Evolutionary conservation across 805 yeast genomes (phyloP).

Genomic region (Ogataea dorogensis): DNA sequence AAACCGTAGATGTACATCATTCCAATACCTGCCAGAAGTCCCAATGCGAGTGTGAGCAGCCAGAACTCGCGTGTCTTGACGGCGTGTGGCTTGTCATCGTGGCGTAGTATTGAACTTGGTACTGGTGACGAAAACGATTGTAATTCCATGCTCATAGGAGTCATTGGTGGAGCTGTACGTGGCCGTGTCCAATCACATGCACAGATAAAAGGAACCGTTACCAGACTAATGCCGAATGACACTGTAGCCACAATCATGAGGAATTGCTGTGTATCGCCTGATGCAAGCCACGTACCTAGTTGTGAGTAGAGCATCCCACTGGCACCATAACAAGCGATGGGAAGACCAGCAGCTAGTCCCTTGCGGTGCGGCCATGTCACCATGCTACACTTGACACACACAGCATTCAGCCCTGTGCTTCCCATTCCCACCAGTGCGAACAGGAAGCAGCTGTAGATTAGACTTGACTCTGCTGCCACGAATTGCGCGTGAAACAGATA

Average conservation of each 20-base stretch:
- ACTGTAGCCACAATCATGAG: conserved; percentile 46
- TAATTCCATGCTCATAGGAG: conserved; percentile 8
- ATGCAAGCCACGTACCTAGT: conserved; percentile 49
- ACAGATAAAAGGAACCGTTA: conserved; percentile 49
- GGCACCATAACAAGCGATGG: conserved; percentile 71
- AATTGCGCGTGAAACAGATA: conserved; percentile 52
- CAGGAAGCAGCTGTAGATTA: conserved; percentile 44
- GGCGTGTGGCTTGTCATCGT: conserved; percentile 4
- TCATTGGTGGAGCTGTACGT: conserved; percentile 9
- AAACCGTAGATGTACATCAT: conserved; percentile 75
- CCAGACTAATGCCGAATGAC: conserved; percentile 38
- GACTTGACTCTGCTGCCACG: conserved; percentile 37
- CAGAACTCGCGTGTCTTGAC: conserved; percentile 40
- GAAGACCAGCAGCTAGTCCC: conserved; percentile 75
- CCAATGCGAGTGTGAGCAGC: conserved; percentile 47
- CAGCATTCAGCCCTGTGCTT: conserved; percentile 61
- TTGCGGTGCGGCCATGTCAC: conserved; percentile 61
- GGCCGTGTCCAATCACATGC: conserved; percentile 38
- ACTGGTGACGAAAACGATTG: conserved; percentile 11
- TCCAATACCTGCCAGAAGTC: conserved; percentile 62
- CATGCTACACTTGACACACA: conserved; percentile 73
- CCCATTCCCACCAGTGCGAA: conserved; percentile 64
- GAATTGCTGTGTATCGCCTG: conserved; percentile 58
- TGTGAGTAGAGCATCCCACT: conserved; percentile 68
- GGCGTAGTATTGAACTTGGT: conserved; percentile 3